phyloP scores from a whole-genome alignment of 441 rosid genomes.

The Erodium chrysanthum region DNA sequence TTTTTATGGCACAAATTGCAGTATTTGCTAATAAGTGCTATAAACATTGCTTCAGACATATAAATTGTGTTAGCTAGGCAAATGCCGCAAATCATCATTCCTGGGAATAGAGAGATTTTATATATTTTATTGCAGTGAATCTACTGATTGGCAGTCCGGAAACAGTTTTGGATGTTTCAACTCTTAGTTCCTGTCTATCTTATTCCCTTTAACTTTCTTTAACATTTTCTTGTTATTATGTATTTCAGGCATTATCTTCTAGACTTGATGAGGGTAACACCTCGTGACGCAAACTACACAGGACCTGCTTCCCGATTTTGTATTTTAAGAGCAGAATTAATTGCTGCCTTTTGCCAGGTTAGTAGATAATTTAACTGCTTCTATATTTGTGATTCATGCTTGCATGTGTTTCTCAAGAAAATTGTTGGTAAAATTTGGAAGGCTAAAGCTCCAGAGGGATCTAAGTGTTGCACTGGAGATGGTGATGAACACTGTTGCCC shows the following conservation, averaged over 20 bases:
- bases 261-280: conserved; percentile 99
- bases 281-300: conserved; percentile 91
- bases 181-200: neutral
- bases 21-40: neutral
- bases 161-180: neutral
- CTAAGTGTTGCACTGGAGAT: conserved; percentile 36
- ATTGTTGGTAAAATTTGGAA: conserved; percentile 21
- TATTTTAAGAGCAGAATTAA: conserved; percentile 86
- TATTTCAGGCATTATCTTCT: conserved; percentile 75
- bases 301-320: conserved; percentile 95
- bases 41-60: neutral
- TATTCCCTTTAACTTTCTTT: neutral
- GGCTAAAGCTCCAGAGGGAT: conserved; percentile 56
- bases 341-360: conserved; percentile 92
- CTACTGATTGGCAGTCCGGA: neutral
- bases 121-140: neutral
- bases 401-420: conserved; percentile 18
- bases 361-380: conserved; percentile 8
- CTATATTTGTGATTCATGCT: conserved; percentile 13
- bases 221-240: neutral
- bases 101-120: too few species aligned
- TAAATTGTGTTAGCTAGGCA: neutral
- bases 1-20: neutral
- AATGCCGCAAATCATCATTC: neutral
- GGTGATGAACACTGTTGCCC: conserved; percentile 28